A percentile compares a stretch with the other conserved stretches of the same genome.
Conservation (phyloP, 257 asterid species). For the Voacanga thouarsii region DNA sequence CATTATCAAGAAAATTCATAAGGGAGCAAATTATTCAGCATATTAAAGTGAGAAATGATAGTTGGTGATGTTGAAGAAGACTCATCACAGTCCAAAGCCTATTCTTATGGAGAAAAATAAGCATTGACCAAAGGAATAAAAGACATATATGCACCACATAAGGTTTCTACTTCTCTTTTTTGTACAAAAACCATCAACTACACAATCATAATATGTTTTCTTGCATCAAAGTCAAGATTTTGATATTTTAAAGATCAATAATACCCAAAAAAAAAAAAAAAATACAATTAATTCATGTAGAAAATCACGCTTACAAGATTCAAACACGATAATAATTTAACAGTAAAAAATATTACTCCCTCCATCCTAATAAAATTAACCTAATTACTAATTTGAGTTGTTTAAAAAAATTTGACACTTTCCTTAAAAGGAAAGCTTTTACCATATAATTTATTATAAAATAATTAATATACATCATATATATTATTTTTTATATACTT, state of each 20-base stretch:
- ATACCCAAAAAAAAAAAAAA: neutral
- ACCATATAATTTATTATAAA: no score
- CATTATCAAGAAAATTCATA: neutral
- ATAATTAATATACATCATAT: no score
- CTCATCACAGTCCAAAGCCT: neutral
- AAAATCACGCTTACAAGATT: neutral
- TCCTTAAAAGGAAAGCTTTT: no score
- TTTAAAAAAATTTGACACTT: no score
- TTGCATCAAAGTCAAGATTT: neutral
- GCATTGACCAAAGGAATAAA: neutral
- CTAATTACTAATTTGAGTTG: no score
- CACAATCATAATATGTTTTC: neutral
- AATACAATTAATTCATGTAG: neutral
- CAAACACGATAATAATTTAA: no score
- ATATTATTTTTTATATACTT: no score
- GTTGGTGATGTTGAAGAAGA: slow-evolving; percentile 12
- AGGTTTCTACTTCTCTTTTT: no score
- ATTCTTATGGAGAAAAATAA: neutral
- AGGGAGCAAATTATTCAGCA: neutral
- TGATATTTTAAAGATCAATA: neutral
- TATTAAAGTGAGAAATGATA: neutral
- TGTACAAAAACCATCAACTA: neutral
- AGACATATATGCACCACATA: neutral
- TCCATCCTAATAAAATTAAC: no score
- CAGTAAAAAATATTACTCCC: no score